phyloP scores from a whole-genome alignment of 1,284 basidiomycete genomes.

The Pascua sp. region DNA sequence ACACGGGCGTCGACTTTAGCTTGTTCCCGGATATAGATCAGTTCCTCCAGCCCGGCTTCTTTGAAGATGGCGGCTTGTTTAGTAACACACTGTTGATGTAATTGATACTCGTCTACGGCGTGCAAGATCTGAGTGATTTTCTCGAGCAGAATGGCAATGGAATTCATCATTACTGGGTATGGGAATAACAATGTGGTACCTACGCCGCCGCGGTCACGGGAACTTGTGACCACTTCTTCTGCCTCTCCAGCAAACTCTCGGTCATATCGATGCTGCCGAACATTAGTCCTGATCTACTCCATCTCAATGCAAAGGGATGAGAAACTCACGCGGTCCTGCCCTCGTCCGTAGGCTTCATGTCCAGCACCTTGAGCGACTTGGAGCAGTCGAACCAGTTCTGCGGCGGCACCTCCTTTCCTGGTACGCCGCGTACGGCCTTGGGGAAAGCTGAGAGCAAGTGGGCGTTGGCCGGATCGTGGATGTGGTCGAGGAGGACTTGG shows the following conservation, averaged over 20 bases:
- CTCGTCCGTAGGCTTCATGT: constrained; percentile 13
- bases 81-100: constrained; percentile 1
- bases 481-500: constrained; percentile 22
- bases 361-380: constrained; percentile 10
- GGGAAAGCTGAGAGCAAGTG: constrained; percentile 18
- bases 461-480: constrained; percentile 1
- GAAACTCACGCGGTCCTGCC: constrained; percentile 21
- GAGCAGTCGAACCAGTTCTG: constrained; percentile 28
- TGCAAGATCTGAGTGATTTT: no score
- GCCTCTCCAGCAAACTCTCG: constrained; percentile 16
- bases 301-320: background rate
- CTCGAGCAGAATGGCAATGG: no score
- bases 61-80: constrained; percentile 14
- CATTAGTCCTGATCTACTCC: background rate
- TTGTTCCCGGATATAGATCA: constrained; percentile 17
- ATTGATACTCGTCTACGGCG: no score
- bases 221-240: constrained; percentile 1
- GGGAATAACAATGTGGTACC: background rate
- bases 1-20: constrained; percentile 6
- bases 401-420: constrained; percentile 17
- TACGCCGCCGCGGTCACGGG: background rate
- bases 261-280: constrained; percentile 23
- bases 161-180: no score
- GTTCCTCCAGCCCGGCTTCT: constrained; percentile 19
- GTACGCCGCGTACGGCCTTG: constrained; percentile 9